Percentiles rank a stretch among this genome's conserved stretches.
Conservation (phyloP, 306 rosid genomes). For the Acmispon strigosus region DNA sequence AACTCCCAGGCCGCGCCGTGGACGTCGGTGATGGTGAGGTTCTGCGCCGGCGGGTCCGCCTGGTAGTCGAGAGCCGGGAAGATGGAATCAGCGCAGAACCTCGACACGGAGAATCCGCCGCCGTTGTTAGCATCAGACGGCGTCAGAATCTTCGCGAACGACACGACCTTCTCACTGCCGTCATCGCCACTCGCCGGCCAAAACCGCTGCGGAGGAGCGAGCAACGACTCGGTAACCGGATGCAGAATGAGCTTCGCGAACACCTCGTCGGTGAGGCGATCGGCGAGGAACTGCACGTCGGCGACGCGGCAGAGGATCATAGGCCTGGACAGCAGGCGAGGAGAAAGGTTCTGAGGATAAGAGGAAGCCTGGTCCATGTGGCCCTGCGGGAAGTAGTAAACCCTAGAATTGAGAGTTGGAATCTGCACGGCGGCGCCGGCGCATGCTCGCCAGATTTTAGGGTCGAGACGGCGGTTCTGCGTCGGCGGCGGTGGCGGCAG, state of each 20-base stretch:
- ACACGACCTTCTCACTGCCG: constrained; percentile 15
- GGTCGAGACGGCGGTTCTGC: constrained; percentile 19
- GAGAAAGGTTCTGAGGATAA: constrained; percentile 29
- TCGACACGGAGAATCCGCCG: constrained; percentile 78
- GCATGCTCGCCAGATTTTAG: constrained; percentile 56
- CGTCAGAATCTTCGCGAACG: constrained; percentile 62
- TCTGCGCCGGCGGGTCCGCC: constrained; percentile 64
- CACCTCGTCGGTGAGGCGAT: constrained; percentile 60
- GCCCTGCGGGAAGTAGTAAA: constrained; percentile 79
- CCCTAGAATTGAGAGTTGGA: constrained; percentile 56
- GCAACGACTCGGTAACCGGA: constrained; percentile 13
- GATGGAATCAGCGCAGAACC: constrained; percentile 61
- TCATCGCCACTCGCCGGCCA: too few species aligned
- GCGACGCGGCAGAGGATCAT: constrained; percentile 31
- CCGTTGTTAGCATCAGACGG: constrained; percentile 84
- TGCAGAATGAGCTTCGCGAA: constrained; percentile 43
- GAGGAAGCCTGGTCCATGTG: constrained; percentile 55
- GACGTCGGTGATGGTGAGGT: constrained; percentile 41
- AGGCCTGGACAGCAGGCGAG: constrained; percentile 23
- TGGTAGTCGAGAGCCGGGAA: constrained; percentile 54
- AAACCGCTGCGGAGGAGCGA: too few species aligned
- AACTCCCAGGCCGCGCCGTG: constrained; percentile 61
- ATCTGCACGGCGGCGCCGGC: constrained; percentile 44
- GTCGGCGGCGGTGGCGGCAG: neutral
- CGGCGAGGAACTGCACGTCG: constrained; percentile 38